These are phyloP conservation scores for Cicer bijugum DNA, from an alignment of 306 rosid genomes.

Conservation along the genomic window DNA sequence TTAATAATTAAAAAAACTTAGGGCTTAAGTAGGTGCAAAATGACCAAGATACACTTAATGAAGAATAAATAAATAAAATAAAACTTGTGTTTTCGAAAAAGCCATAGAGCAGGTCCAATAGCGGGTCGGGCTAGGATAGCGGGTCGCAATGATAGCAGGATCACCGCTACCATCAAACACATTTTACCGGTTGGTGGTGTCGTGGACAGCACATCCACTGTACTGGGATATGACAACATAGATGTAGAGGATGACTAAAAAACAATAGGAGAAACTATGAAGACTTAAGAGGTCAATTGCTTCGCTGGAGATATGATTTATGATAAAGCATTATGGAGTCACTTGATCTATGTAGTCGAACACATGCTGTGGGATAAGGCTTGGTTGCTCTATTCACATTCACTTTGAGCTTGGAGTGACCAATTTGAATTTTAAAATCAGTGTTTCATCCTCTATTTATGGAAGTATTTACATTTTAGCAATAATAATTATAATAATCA, in stretches of 20 bases:
- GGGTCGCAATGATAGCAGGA: too few species aligned
- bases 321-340: neutral
- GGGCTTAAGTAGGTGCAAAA: too few species aligned
- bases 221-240: neutral
- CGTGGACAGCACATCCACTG: too few species aligned
- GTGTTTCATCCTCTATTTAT: neutral
- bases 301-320: neutral
- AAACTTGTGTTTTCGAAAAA: too few species aligned
- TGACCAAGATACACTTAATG: too few species aligned
- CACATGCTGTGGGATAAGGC: neutral
- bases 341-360: neutral
- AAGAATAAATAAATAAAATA: too few species aligned
- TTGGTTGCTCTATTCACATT: constrained; percentile 7
- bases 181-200: too few species aligned
- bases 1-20: too few species aligned
- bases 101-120: too few species aligned
- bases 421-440: neutral
- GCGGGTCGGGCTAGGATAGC: too few species aligned
- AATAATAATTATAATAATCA: neutral
- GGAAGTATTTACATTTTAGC: constrained; percentile 6
- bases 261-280: neutral
- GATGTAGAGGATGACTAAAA: neutral
- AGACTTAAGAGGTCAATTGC: neutral
- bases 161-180: too few species aligned
- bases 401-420: constrained; percentile 20